A percentile compares a stretch with the other conserved stretches of the same genome.
These are phyloP conservation scores for Aureobasidium vineae DNA, from an alignment of 2,329 filamentous ascomycete genomes.

Conservation along the genomic window DNA sequence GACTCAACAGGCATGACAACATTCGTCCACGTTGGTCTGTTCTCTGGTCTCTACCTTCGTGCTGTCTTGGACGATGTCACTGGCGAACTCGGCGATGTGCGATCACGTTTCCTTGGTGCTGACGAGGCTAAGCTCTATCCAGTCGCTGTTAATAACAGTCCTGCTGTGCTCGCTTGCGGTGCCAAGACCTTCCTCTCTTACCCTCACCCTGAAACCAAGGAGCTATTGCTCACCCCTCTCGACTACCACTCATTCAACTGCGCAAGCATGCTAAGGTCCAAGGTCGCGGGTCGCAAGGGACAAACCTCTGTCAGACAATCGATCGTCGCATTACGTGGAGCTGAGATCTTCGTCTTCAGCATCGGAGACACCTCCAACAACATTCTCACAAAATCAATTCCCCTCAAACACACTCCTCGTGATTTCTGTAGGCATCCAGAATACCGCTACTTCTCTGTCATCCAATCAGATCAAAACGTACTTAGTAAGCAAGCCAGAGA, in stretches of 20 bases:
- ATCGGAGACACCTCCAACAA: constrained; percentile 29
- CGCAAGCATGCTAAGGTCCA: constrained; percentile 82
- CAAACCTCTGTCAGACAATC: constrained; percentile 64
- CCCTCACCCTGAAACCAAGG: constrained; percentile 79
- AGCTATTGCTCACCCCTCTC: constrained; percentile 88
- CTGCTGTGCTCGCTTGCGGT: constrained; percentile 83
- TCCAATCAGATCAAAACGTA: constrained; percentile 90
- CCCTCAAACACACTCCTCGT: constrained; percentile 85
- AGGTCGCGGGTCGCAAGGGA: constrained; percentile 64
- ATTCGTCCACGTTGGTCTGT: constrained; percentile 92
- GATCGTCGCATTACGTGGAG: constrained; percentile 85
- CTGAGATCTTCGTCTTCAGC: constrained; percentile 30
- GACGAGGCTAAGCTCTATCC: constrained; percentile 87
- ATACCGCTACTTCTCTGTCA: constrained; percentile 85
- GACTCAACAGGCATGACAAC: constrained; percentile 87
- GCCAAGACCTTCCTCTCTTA: constrained; percentile 97
- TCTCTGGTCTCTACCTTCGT: constrained; percentile 92
- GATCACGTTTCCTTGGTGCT: constrained; percentile 89
- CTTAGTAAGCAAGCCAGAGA: constrained; percentile 73
- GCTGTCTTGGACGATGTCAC: constrained; percentile 95
- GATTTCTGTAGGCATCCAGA: constrained; percentile 86
- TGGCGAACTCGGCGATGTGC: constrained; percentile 90
- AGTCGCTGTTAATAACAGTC: constrained; percentile 81
- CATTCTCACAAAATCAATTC: constrained; percentile 45
- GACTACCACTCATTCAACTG: constrained; percentile 87